Evolutionary conservation across 2,329 filamentous ascomycete genomes (phyloP).

Genomic region (Juglanconis oblonga): DNA sequence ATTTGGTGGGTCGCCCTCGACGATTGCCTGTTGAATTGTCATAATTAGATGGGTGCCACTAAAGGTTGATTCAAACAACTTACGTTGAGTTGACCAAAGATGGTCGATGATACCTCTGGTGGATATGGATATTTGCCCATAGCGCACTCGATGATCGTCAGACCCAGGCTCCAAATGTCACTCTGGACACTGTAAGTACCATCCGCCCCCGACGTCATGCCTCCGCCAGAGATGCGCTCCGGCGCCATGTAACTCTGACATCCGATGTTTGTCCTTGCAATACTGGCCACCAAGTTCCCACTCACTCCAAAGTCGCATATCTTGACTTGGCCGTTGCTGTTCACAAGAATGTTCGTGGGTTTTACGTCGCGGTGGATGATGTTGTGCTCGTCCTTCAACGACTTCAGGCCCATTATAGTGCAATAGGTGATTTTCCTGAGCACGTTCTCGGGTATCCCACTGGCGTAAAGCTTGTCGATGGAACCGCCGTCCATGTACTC

Average conservation of each 20-base stretch:
- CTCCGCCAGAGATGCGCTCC: conserved; percentile 87
- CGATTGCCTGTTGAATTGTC: conserved; percentile 72
- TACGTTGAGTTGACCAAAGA: conserved; percentile 95
- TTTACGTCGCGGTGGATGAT: conserved; percentile 99
- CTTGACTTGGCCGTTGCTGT: conserved; percentile 87
- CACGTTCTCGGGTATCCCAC: conserved; percentile 85
- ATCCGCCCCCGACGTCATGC: conserved; percentile 67
- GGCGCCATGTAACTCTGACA: conserved; percentile 99
- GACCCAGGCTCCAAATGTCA: conserved; percentile 93
- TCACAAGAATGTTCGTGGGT: conserved; percentile 96
- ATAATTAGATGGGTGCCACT: background rate
- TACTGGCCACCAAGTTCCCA: conserved; percentile 93
- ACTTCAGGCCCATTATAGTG: conserved; percentile 87
- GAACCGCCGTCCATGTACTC: conserved; percentile 99
- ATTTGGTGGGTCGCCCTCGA: conserved; percentile 91
- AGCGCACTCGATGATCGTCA: conserved; percentile 95
- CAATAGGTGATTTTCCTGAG: conserved; percentile 86
- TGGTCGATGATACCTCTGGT: conserved; percentile 95
- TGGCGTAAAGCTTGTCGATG: conserved; percentile 90
- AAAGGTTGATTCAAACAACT: conserved; percentile 40
- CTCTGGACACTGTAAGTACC: conserved; percentile 97
- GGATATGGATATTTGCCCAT: conserved; percentile 94
- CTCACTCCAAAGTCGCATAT: conserved; percentile 98
- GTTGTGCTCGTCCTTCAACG: conserved; percentile 95
- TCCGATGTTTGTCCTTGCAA: conserved; percentile 97